phyloP scores from a whole-genome alignment of 306 rosid genomes.

The Rosa multiflora region DNA sequence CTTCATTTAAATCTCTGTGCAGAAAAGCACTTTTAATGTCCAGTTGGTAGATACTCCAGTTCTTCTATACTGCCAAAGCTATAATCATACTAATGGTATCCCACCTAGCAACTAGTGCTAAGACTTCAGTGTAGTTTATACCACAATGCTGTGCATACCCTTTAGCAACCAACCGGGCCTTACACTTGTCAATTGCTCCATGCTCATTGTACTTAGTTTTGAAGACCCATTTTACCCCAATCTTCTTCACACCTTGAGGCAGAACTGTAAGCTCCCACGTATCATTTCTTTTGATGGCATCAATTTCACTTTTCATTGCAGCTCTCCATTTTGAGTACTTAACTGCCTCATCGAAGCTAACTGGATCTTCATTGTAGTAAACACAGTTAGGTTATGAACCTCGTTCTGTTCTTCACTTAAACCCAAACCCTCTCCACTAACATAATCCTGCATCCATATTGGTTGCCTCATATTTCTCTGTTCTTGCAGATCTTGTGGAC shows the following conservation, averaged over 20 bases:
- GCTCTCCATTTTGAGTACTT: not conserved
- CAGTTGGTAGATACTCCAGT: not conserved
- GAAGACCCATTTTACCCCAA: slow-evolving; percentile 16
- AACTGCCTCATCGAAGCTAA: not conserved
- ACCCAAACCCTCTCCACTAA: not conserved
- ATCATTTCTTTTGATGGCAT: not conserved
- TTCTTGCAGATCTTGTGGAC: not conserved
- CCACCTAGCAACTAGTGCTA: slow-evolving; percentile 1
- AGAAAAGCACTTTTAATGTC: slow-evolving; percentile 4
- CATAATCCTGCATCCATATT: not conserved
- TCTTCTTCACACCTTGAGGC: not conserved
- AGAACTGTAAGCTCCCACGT: slow-evolving; percentile 6
- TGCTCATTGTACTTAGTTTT: slow-evolving; percentile 13
- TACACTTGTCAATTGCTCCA: not conserved
- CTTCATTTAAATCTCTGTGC: not conserved
- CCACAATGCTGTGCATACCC: slow-evolving; percentile 1
- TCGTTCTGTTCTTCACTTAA: not conserved
- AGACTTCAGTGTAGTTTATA: not conserved
- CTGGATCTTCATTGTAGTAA: not conserved
- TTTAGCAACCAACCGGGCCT: not conserved
- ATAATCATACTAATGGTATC: slow-evolving; percentile 1
- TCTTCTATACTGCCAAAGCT: not conserved
- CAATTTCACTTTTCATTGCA: not conserved
- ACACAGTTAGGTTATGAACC: not conserved
- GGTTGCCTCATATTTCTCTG: not conserved